Base-by-base conservation (phyloP, 352 stramenopile genomes). In the Pythium aristosporum region DNA sequence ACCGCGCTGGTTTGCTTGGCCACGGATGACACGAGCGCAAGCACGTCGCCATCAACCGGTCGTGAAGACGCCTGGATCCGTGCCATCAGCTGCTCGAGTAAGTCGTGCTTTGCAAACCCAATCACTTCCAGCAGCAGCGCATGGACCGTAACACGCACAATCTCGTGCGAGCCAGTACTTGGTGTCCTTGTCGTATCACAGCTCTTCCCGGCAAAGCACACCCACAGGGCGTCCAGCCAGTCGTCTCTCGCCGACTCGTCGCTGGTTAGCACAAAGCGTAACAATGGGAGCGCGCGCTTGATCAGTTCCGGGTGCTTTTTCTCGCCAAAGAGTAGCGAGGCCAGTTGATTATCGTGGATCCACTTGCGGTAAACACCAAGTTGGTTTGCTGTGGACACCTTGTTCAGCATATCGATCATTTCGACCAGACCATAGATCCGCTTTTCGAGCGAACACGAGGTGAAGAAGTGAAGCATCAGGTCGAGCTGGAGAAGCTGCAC, bases 401-500 rank as follows among this genome's bases (percentile, higher is more conserved):
- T 82, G 67, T 77, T 82, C 9, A 84, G 61, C 9, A 79, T 52
- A 6, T 75, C 65, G 5, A 85, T 74, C 34, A 92, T 81, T 47
- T 94, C 85, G 3, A 80, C 76, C 16, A 94, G 69, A 1, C 82
- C 82, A 41, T 88, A 80, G 36, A 94, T 88, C 2, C 82, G 76
- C 43, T 89, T 91, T 53, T 92, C 85, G 21, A 94, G 58, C 6
- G 80, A 85, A 25, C n/a, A 68, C 25, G 72, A 75, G 15, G 56
- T 70, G 56, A 94, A 84, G 28, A 81, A 85, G 4, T 76, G 71
- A 18, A 76, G 48, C 15, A 78, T 76, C 15, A 89, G 70, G 49
- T 90, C 76, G n/a, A 89, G 57, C 25, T 69, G 71, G 20, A 91
- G 58, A 16, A 85, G 53, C 32, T 82, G 70, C 7, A 90, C 70